phyloP scores from a whole-genome alignment of 2,329 filamentous ascomycete species.

The Penicillium sclerotigenum region DNA sequence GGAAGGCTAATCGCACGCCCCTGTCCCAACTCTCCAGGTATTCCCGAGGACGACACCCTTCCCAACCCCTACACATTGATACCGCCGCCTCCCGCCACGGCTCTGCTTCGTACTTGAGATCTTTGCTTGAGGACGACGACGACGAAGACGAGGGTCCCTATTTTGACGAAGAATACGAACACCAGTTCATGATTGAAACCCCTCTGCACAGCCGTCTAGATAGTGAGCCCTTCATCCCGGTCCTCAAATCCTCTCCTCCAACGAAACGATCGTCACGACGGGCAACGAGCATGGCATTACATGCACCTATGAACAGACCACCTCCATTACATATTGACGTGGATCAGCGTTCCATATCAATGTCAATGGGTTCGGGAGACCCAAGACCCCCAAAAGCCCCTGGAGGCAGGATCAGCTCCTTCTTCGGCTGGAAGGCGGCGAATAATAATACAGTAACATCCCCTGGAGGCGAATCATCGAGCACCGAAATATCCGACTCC shows the following conservation, averaged over 20 bases:
- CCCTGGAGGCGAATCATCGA: constrained; percentile 57
- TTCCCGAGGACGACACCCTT: constrained; percentile 38
- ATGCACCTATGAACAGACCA: constrained; percentile 40
- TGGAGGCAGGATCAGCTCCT: constrained; percentile 59
- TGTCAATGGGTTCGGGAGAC: constrained; percentile 35
- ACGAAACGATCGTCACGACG: constrained; percentile 25
- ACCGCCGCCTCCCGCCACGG: constrained; percentile 25
- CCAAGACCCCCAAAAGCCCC: constrained; percentile 50
- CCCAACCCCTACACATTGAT: constrained; percentile 34
- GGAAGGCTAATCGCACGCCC: constrained; percentile 28
- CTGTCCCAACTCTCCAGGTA: constrained; percentile 33
- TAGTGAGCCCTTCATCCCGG: constrained; percentile 51
- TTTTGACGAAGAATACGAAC: constrained; percentile 26
- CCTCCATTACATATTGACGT: constrained; percentile 47
- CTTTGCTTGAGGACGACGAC: constrained; percentile 27
- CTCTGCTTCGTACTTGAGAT: constrained; percentile 21
- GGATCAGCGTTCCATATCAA: constrained; percentile 35
- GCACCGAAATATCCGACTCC: constrained; percentile 61
- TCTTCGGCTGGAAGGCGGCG: constrained; percentile 62
- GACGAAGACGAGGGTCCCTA: constrained; percentile 25
- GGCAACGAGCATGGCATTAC: constrained; percentile 45
- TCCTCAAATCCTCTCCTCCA: constrained; percentile 70
- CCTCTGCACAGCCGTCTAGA: constrained; percentile 41
- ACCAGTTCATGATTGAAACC: constrained; percentile 38
- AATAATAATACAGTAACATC: constrained; percentile 41